These are phyloP conservation scores for Microthlaspi erraticum DNA, from an alignment of 345 rosid genomes.

Conservation along the genomic window DNA sequence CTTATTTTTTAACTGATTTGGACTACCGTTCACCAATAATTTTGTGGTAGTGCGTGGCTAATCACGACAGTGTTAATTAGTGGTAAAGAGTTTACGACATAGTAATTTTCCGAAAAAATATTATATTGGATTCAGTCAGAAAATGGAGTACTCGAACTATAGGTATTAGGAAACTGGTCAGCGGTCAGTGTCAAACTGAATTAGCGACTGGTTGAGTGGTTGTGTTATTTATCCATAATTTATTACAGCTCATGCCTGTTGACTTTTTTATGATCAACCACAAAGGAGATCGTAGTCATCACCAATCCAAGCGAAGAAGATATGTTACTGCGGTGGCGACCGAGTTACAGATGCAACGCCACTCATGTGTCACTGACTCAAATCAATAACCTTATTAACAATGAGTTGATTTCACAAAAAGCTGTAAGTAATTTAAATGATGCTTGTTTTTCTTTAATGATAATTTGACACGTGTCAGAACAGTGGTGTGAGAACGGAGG, in stretches of 20 bases:
- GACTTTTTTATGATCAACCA: conserved; percentile 10
- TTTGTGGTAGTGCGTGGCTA: neutral
- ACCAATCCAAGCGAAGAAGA: neutral
- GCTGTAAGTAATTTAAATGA: neutral
- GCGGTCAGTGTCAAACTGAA: too few relatives aligned
- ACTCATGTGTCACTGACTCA: conserved; percentile 14
- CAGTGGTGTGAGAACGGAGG: conserved; percentile 2
- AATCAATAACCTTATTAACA: neutral
- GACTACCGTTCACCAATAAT: neutral
- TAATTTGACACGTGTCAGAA: neutral
- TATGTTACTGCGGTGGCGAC: conserved; percentile 1
- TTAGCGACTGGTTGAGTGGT: neutral
- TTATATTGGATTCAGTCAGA: too few relatives aligned
- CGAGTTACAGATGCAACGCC: neutral
- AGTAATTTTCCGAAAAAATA: too few relatives aligned
- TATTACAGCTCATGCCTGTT: conserved; percentile 5
- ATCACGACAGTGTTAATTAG: neutral
- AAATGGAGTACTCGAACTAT: too few relatives aligned
- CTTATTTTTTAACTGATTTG: neutral
- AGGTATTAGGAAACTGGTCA: too few relatives aligned
- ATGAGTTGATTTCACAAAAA: neutral
- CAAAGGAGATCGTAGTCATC: neutral
- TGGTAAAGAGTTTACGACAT: too few relatives aligned
- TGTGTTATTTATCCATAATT: neutral
- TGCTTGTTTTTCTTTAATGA: neutral